Conservation (phyloP, 371 early-diverging fungal genomes). For the Rhizopus delemar region DNA sequence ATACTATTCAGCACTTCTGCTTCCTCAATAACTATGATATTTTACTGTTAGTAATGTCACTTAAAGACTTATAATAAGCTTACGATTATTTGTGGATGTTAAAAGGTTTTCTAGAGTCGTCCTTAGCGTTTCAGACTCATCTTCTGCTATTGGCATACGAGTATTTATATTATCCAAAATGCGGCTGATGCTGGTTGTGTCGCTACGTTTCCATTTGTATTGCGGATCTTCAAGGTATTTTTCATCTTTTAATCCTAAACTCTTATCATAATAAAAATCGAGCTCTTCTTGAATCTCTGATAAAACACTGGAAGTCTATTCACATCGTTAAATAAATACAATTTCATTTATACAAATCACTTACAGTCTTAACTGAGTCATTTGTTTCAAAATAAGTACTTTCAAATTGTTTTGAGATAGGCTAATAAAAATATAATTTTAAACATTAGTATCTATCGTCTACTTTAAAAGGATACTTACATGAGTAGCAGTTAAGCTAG, state of each 20-base stretch:
- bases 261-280: background rate
- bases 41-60: background rate
- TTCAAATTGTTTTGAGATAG: background rate
- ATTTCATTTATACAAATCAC: background rate
- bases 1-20: background rate
- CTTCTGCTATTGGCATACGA: background rate
- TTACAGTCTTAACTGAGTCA: conserved; percentile 1
- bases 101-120: background rate
- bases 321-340: background rate
- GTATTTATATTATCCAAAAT: background rate
- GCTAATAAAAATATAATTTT: background rate
- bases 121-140: background rate
- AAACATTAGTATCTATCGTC: background rate
- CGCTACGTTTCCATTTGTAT: background rate
- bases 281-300: background rate
- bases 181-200: background rate
- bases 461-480: background rate
- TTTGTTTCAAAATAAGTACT: background rate
- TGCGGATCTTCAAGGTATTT: background rate
- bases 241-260: background rate
- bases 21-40: background rate
- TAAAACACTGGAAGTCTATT: background rate
- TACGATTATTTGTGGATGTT: background rate
- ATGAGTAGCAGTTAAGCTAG: background rate
- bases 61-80: background rate